Evolutionary conservation across 2,329 filamentous ascomycete genomes (phyloP).

Genomic region (Eutypa lata): DNA sequence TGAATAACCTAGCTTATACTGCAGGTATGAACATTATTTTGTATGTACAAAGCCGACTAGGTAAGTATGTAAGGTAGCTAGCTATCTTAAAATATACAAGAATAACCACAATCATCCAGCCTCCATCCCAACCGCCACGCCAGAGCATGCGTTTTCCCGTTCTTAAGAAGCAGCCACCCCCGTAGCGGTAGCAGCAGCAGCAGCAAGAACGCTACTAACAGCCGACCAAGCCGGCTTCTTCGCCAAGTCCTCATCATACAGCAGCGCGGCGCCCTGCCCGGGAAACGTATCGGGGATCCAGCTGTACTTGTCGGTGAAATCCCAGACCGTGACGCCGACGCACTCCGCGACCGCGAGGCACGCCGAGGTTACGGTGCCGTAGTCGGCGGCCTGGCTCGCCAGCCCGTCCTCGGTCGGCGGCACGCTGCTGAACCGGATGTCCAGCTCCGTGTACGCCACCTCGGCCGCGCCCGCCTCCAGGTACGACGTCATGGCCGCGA

Average conservation of each 20-base stretch:
- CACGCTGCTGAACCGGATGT: slow-evolving; percentile 49
- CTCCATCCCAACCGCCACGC: too few relatives aligned
- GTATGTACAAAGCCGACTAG: too few relatives aligned
- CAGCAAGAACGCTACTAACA: slow-evolving; percentile 34
- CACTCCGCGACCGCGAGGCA: slow-evolving; percentile 34
- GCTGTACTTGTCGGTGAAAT: slow-evolving; percentile 39
- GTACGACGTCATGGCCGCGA: slow-evolving; percentile 47
- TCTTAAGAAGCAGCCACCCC: too few relatives aligned
- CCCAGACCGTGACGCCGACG: slow-evolving; percentile 42
- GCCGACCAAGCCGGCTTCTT: slow-evolving; percentile 38
- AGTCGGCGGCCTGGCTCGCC: slow-evolving; percentile 45
- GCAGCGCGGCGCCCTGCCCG: slow-evolving; percentile 34
- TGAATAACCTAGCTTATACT: too few relatives aligned
- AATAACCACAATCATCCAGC: too few relatives aligned
- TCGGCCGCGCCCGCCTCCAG: slow-evolving; percentile 47
- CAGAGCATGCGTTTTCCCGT: too few relatives aligned
- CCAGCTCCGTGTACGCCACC: slow-evolving; percentile 60
- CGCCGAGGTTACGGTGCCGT: slow-evolving; percentile 33
- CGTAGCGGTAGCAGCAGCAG: slow-evolving; percentile 15
- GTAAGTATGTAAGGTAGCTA: too few relatives aligned
- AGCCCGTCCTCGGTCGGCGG: slow-evolving; percentile 40
- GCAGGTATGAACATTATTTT: too few relatives aligned
- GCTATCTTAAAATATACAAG: too few relatives aligned
- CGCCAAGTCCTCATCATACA: slow-evolving; percentile 34
- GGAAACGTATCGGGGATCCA: slow-evolving; percentile 37